Evolutionary conservation across 371 early-diverging fungal species (phyloP), one percentile per base, ranked within the genome.

Genomic region (Circinella minor): DNA sequence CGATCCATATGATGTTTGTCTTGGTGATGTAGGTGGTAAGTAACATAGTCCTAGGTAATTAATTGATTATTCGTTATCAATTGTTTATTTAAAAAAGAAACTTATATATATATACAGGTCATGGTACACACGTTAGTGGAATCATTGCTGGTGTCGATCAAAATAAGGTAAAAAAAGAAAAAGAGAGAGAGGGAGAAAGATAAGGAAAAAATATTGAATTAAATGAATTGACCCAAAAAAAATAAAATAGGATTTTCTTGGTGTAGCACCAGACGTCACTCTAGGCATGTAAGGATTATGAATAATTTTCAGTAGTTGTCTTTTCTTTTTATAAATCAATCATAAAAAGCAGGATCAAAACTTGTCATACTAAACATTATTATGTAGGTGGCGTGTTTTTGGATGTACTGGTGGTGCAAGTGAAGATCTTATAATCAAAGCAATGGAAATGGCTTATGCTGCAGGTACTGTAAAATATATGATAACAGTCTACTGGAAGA

Each of bases 91-190:
- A 27, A 27, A 27, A 27, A 27, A 27, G 8, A 55, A 55, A 7
- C 15, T 4, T 13, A 18, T 57, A n/a, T 34, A 11, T 9, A 27
- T 13, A 27, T 57, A 7, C 80, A 74, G 77, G 75, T 11, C 75
- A 80, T 65, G 88, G 90, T 20, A 89, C 89, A 5, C 89, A 88
- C 61, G 88, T 88, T 17, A 68, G 85, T 11, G 91, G 91, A 6
- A 90, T 91, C 36, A 78, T 90, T 57, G 88, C 78, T 18, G 91
- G 83, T 18, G 66, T 82, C 36, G 82, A 83, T 38, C 68, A 69
- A 18, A 65, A 60, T 55, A 73, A 73, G 68, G 81, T 75, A 74
- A 63, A 20, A 18, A 15, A 39, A 27, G 39, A 4, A 11, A 66
- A 7, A 34, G 34, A 27, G 27, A 27, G 27, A 27, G 27, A 27